Percentiles rank a stretch among this genome's conserved stretches.
phyloP scores from a whole-genome alignment of 306 rosid genomes.

The Quercus cerris region DNA sequence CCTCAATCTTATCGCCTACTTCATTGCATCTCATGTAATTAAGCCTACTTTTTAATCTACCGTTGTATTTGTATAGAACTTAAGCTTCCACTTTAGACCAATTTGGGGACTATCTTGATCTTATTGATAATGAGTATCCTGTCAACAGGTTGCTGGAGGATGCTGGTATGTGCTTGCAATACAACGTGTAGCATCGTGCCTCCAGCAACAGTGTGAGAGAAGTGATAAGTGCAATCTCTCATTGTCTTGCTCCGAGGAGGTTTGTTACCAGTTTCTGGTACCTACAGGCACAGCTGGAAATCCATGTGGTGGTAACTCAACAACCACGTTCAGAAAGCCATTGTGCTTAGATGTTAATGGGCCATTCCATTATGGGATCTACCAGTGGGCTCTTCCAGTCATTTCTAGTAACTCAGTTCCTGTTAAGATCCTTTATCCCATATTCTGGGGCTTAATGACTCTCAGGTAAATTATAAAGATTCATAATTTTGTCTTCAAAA shows the following conservation, averaged over 20 bases:
- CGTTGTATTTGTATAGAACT: neutral
- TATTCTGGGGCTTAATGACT: conserved; percentile 97
- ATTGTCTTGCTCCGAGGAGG: conserved; percentile 73
- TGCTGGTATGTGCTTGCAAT: conserved; percentile 99
- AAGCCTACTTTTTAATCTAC: conserved; percentile 13
- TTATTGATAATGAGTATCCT: neutral
- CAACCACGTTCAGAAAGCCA: conserved; percentile 49
- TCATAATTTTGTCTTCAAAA: neutral
- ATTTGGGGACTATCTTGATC: neutral
- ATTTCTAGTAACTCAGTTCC: conserved; percentile 85
- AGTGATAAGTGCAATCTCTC: conserved; percentile 58
- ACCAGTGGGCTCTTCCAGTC: conserved; percentile 97
- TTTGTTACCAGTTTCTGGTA: conserved; percentile 59
- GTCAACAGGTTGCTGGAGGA: conserved; percentile 89
- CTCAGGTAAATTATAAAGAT: conserved; percentile 59
- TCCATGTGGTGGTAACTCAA: conserved; percentile 64
- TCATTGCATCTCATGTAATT: conserved; percentile 90
- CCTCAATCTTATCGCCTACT: conserved; percentile 94
- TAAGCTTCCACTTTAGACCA: neutral
- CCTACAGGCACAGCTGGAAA: conserved; percentile 20
- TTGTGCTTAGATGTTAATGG: conserved; percentile 73
- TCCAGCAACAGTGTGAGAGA: conserved; percentile 68
- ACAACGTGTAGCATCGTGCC: conserved; percentile 90
- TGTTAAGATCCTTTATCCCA: conserved; percentile 94
- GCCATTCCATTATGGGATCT: conserved; percentile 83